Evolutionary conservation across 345 rosid species (phyloP).

Genomic region (Geranium rotundifolium): DNA sequence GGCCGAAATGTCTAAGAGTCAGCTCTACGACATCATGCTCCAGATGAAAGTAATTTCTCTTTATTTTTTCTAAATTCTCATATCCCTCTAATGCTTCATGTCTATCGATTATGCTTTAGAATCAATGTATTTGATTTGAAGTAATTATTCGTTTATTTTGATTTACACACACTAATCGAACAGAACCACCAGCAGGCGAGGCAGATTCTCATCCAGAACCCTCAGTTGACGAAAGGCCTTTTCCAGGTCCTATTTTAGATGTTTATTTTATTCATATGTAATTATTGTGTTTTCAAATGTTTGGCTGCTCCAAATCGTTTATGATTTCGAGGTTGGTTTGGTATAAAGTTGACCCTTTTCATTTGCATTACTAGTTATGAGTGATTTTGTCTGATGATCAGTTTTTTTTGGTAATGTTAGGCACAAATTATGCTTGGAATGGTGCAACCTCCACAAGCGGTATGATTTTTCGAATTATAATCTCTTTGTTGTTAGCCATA

Average conservation of each 20-base stretch:
- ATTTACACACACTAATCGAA: conserved; percentile 51
- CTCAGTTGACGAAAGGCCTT: conserved; percentile 80
- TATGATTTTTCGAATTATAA: conserved; percentile 8
- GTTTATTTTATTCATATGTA: background rate
- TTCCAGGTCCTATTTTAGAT: conserved; percentile 50
- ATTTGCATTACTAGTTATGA: background rate
- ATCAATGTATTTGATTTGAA: background rate
- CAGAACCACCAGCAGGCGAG: conserved; percentile 89
- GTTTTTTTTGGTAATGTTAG: conserved; percentile 20
- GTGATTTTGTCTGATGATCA: background rate
- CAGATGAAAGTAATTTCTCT: conserved; percentile 59
- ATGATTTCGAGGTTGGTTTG: no score
- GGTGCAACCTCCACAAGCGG: conserved; percentile 92
- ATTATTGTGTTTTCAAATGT: background rate
- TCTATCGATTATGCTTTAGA: background rate
- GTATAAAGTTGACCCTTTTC: background rate
- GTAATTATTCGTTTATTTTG: background rate
- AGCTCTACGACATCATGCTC: conserved; percentile 85
- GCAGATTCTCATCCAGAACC: conserved; percentile 70
- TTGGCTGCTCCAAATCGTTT: background rate
- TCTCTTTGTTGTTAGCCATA: conserved; percentile 7
- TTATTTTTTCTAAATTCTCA: background rate
- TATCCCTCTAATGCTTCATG: conserved; percentile 2
- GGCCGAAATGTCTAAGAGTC: conserved; percentile 89
- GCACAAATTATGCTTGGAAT: conserved; percentile 99